Evolutionary conservation across 2,329 filamentous ascomycete species (phyloP).

Genomic region (Elsinoe batatas): DNA sequence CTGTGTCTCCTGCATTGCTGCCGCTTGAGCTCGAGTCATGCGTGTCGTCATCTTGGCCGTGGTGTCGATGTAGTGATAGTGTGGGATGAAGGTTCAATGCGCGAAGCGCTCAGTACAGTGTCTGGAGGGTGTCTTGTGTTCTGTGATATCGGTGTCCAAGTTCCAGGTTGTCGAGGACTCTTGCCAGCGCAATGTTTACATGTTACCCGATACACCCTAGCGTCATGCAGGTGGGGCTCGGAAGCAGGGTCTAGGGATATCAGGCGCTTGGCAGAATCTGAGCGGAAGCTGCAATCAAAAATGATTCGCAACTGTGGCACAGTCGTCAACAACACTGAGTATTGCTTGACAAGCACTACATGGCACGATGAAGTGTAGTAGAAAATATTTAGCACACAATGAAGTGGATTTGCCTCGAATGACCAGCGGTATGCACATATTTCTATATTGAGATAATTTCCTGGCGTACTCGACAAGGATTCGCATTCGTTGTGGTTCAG

Average conservation of each 20-base stretch:
- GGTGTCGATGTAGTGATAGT: not conserved
- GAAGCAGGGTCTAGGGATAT: constrained; percentile 6
- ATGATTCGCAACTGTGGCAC: not conserved
- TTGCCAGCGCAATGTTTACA: constrained; percentile 3
- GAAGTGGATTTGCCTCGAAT: too few species aligned
- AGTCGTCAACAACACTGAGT: not conserved
- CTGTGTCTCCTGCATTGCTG: constrained; percentile 27
- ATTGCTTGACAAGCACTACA: too few species aligned
- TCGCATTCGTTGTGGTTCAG: too few species aligned
- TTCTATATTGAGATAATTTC: too few species aligned
- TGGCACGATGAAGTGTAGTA: too few species aligned
- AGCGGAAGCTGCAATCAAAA: not conserved
- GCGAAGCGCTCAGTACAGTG: not conserved
- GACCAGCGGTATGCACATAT: too few species aligned
- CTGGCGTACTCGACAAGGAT: too few species aligned
- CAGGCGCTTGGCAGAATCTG: not conserved
- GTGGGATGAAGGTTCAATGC: not conserved
- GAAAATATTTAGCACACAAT: too few species aligned
- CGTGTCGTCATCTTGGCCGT: constrained; percentile 24
- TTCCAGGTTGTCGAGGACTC: not conserved
- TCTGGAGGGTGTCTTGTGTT: not conserved
- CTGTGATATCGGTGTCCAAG: not conserved
- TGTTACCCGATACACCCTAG: not conserved
- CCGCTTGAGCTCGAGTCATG: constrained; percentile 34
- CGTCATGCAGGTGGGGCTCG: not conserved